Evolutionary conservation across 73 alveolate genomes (phyloP).

Genomic region (Tetrahymena elliotti): DNA sequence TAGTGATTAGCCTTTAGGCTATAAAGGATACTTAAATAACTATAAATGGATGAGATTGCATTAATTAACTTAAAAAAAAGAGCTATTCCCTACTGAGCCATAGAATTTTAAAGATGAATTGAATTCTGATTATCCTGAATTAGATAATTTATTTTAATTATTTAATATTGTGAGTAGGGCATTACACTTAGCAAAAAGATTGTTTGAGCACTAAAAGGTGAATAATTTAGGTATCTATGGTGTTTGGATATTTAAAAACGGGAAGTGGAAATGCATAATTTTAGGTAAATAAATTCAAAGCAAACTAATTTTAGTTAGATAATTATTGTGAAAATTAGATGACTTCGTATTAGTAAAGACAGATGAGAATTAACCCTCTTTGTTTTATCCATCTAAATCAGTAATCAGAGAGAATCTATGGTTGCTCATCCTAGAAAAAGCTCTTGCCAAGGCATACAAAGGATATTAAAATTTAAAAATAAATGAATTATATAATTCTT

Average conservation of each 20-base stretch:
- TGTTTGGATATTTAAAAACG: background rate
- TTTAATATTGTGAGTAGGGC: background rate
- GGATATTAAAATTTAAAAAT: background rate
- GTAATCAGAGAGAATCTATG: background rate
- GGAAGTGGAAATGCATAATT: background rate
- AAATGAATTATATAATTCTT: background rate
- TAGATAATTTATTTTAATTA: background rate
- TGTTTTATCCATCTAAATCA: background rate
- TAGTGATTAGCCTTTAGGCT: background rate
- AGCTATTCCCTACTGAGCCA: background rate
- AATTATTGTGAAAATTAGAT: background rate
- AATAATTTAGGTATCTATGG: background rate
- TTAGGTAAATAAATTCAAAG: background rate
- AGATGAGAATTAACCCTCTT: background rate
- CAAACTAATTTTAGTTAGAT: background rate
- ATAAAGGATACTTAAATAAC: background rate
- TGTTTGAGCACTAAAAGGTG: background rate
- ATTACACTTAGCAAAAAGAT: background rate
- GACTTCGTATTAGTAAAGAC: background rate
- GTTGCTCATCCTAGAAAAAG: background rate
- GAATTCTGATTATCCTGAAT: background rate
- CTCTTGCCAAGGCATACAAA: background rate
- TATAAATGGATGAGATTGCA: background rate
- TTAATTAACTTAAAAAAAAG: background rate
- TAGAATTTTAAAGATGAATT: background rate